Conservation (phyloP, 768 basidiomycete species). For the Hortiboletus campestris region DNA sequence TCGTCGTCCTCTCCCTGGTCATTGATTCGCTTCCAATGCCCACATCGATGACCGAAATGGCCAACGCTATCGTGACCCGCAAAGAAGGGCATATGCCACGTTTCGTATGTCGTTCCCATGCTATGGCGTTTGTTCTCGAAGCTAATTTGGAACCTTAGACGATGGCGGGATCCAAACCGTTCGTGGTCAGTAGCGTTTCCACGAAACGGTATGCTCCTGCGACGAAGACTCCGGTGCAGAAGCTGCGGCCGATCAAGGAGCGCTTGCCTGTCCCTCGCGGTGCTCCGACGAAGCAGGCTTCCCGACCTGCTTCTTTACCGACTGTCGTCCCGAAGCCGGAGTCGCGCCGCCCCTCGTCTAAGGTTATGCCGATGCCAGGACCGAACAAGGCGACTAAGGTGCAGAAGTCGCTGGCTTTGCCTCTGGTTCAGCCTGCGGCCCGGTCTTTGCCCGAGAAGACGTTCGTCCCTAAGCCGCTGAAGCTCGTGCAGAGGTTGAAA, state of each 20-base stretch:
- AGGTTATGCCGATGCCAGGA: not conserved
- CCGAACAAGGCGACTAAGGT: not conserved
- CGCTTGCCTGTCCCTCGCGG: not conserved
- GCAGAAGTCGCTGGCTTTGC: not conserved
- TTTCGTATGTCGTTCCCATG: not conserved
- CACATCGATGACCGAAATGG: not conserved
- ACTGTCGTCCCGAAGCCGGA: not conserved
- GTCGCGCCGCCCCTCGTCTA: not conserved
- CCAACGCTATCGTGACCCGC: not conserved
- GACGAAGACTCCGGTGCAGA: not conserved
- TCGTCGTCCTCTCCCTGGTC: not conserved
- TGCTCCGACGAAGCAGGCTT: not conserved
- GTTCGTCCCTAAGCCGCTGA: not conserved
- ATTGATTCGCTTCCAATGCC: not conserved
- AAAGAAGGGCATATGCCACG: not conserved
- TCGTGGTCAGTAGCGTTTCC: conserved; percentile 6
- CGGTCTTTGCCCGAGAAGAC: not conserved
- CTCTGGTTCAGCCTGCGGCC: no score
- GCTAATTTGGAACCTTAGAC: not conserved
- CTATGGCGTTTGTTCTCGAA: not conserved
- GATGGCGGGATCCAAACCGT: not conserved
- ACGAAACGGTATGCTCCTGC: not conserved
- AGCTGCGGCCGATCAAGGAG: not conserved
- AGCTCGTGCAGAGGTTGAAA: not conserved
- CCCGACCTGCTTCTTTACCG: not conserved